Base-by-base conservation (phyloP, 352 stramenopile genomes). In the Pythium sukuiense region DNA sequence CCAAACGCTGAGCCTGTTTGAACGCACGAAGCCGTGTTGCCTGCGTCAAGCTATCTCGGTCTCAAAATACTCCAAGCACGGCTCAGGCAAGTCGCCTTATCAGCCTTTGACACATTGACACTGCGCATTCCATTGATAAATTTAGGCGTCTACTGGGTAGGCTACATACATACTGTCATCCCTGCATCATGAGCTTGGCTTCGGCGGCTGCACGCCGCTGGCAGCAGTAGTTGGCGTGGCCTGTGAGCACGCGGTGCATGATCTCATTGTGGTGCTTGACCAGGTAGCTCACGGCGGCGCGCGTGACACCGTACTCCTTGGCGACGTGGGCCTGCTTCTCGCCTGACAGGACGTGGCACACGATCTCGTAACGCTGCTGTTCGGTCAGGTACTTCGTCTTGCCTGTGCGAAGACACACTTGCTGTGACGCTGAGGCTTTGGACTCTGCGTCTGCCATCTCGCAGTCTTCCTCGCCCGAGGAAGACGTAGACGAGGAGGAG, bases 301-400 rank as follows among this genome's bases (percentile, higher is more conserved):
- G 77, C 39, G 80, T 81, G 41, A 89, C 80, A 24, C 76, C 76
- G 45, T 84, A 89, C 61, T 89, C 74, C 61, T 85, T 87, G 45
- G 80, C 80, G 32, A 89, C 60, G 59, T 85, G 74, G 14, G 78
- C 72, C 61, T 89, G 80, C 69, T 85, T 87, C 68, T 85, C 80
- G 14, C 80, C 80, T 7, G 74, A 74, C 14, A 72, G 72, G 61
- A 87, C 73, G 52, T 77, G 76, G 41, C 73, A 76, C 65, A 89
- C 76, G 48, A 89, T 89, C 66, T 86, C 78, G 64, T 74, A 85
- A 39, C 80, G 78, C 61, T 89, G 76, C 49, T 65, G 61, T 27
- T 67, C 61, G 27, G 50, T 67, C 26, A 67, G 27, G 27, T 67
- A 56, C 39, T 54, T 55, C 39, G 61, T 67, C 39, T 67, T 66